These are phyloP conservation scores for Russula griseocarnosa DNA, from an alignment of 768 basidiomycete genomes.

Conservation along the genomic window DNA sequence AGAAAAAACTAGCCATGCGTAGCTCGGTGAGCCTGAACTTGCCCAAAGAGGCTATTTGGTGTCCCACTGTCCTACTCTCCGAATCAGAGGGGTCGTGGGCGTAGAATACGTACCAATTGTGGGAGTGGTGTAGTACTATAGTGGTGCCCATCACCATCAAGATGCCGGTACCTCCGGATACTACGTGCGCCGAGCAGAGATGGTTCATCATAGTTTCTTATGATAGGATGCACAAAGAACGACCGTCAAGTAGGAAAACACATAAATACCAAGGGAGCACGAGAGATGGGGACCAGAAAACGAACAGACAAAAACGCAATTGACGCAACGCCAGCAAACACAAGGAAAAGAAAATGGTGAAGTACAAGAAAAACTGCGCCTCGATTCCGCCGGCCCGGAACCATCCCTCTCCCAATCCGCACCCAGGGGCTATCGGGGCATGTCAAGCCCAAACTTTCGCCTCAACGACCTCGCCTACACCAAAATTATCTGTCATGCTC, in stretches of 20 bases:
- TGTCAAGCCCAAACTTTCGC: conserved; percentile 39
- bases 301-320: not conserved
- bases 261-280: not conserved
- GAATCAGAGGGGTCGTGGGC: not conserved
- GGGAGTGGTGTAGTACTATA: not conserved
- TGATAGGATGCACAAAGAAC: not conserved
- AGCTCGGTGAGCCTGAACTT: not conserved
- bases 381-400: not conserved
- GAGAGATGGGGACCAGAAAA: not conserved
- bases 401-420: not conserved
- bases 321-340: not conserved
- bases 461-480: conserved; percentile 61
- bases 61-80: not conserved
- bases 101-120: not conserved
- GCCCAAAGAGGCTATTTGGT: not conserved
- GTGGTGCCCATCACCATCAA: not conserved
- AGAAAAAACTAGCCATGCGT: not conserved
- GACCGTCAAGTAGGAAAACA: not conserved
- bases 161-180: not conserved
- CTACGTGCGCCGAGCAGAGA: too few species aligned
- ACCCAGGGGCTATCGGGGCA: not conserved
- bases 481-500: conserved; percentile 73
- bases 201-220: not conserved
- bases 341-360: not conserved
- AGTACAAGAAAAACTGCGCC: not conserved